Conservation (phyloP, 2,329 filamentous ascomycete species). For the Colletotrichum coccodes region DNA sequence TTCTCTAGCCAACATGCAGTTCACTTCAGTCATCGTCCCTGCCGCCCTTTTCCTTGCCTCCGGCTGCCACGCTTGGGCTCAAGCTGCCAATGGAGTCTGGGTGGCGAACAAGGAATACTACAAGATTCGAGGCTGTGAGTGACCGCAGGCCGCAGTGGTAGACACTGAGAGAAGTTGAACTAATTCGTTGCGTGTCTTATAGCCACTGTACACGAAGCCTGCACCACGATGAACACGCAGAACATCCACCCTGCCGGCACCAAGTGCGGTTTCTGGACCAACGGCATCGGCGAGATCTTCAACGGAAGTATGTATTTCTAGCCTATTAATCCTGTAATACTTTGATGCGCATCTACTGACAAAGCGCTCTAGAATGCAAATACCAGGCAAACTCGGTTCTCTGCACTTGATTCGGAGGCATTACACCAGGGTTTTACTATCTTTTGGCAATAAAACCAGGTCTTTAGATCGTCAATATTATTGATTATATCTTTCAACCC, state of each 20-base stretch:
- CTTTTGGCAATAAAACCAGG: too few species aligned
- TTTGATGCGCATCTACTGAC: too few species aligned
- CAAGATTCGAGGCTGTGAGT: conserved; percentile 1
- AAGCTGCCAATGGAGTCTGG: conserved; percentile 9
- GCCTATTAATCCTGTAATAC: too few species aligned
- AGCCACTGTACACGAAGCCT: conserved; percentile 16
- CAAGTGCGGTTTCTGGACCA: conserved; percentile 9
- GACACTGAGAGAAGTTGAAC: not conserved
- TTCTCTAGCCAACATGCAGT: not conserved
- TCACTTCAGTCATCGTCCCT: not conserved
- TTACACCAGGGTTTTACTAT: too few species aligned
- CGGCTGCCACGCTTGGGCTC: conserved; percentile 4
- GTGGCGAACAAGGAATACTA: conserved; percentile 9
- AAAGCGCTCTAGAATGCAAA: too few species aligned
- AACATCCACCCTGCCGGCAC: not conserved
- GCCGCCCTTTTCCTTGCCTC: conserved; percentile 5
- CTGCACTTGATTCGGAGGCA: too few species aligned
- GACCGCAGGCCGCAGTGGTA: not conserved
- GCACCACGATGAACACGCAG: conserved; percentile 16
- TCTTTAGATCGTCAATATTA: too few species aligned
- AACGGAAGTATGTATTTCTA: not conserved
- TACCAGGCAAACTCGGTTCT: too few species aligned
- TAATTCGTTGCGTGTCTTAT: not conserved
- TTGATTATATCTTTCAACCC: too few species aligned
- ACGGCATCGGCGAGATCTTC: not conserved